Evolutionary conservation across 2,329 filamentous ascomycete species (phyloP), one percentile per base, ranked within the genome.

Genomic region (Curvularia sp.): DNA sequence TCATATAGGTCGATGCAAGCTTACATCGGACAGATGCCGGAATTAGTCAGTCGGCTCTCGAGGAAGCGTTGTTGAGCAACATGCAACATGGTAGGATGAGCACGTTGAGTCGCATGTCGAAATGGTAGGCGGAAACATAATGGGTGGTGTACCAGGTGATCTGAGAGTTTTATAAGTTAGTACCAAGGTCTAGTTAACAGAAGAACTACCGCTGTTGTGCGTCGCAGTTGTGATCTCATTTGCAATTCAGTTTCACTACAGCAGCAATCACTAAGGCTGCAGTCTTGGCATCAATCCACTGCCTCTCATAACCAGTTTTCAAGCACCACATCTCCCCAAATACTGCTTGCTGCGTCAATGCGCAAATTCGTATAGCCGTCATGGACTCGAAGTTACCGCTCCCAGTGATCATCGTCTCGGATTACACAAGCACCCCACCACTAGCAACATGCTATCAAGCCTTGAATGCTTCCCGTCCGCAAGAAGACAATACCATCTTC

Each of bases 31-130:
- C 19, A 91, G 91, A 93, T 81, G 87, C 89, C 18, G 92, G 90
- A 18, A 88, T 94, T 15, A 93, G 91, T 27, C 90, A 93, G 73
- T 92, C 89, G 15, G 91, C 91, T 3, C 79, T 94, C 54, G 91
- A 93, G 74, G 91, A 94, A 72, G 90, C 89, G 7, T 78, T 93
- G 51, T 85, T 91, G 19, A 92, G 87, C 71, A 87, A 89, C 63
- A 88, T 91, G 82, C 84, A 87, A 66, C 84, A 87, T 64, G 85
- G 84, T 3, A 69, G 87, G 61, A 90, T 92, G 80, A 90, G 89
- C 65, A 89, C 83, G 18, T 81, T 92, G 58, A 87, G 87, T 63
- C 85, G 89, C 50, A 81, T 87, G 66, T 89, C 87, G 65, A 59
- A 55, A 34, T 83, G 87, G 49, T 63, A 56, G 27, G 21, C 66